phyloP scores from a whole-genome alignment of 768 basidiomycete genomes.

The Rubroboletus satanas region DNA sequence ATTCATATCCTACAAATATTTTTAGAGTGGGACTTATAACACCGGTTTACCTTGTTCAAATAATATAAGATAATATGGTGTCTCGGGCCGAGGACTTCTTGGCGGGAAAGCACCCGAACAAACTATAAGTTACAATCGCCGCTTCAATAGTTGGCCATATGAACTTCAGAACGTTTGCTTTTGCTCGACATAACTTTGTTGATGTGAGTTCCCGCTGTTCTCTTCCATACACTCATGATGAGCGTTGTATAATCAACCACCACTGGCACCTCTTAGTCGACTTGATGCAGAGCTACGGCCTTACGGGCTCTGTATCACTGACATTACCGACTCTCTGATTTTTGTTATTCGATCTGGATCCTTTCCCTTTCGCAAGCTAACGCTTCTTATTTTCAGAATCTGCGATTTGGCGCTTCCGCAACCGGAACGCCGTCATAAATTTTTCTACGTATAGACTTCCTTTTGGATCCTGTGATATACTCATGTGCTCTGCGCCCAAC shows the following conservation, averaged over 20 bases:
- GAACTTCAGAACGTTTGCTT: neutral
- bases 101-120: neutral
- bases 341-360: neutral
- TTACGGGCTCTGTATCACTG: conserved; percentile 55
- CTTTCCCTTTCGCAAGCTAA: conserved; percentile 16
- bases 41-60: too few species aligned
- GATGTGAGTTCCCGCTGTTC: conserved; percentile 16
- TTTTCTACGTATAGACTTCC: neutral
- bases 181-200: neutral
- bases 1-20: too few species aligned
- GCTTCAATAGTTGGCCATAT: conserved; percentile 12
- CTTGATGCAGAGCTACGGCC: conserved; percentile 42
- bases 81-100: neutral
- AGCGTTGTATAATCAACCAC: conserved; percentile 73
- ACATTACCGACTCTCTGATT: conserved; percentile 69
- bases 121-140: conserved; percentile 9
- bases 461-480: conserved; percentile 2
- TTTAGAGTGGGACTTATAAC: too few species aligned
- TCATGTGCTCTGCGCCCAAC: neutral
- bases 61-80: neutral
- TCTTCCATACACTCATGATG: conserved; percentile 47
- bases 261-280: conserved; percentile 95
- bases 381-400: conserved; percentile 9
- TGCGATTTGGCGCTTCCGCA: neutral
- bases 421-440: neutral